These are phyloP conservation scores for Boletus tomentosulus DNA, from an alignment of 768 basidiomycete genomes.

Conservation along the genomic window DNA sequence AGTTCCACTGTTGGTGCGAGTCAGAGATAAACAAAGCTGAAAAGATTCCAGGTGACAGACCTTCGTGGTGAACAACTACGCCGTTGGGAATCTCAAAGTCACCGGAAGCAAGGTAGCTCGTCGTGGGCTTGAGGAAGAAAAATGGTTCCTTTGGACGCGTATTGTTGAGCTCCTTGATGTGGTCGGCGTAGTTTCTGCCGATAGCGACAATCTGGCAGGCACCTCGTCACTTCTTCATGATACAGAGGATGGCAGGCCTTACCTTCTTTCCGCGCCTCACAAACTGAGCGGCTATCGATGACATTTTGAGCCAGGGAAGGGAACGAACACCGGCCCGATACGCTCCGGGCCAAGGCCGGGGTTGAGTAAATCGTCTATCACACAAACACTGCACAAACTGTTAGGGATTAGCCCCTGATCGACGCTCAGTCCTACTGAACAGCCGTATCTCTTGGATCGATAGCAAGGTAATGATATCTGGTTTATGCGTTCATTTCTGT, in stretches of 20 bases:
- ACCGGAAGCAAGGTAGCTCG: slow-evolving; percentile 74
- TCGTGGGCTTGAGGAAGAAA: slow-evolving; percentile 97
- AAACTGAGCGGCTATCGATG: slow-evolving; percentile 37
- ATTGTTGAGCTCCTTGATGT: slow-evolving; percentile 90
- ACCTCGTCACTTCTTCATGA: background rate
- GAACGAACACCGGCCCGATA: background rate
- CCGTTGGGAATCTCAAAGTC: slow-evolving; percentile 86
- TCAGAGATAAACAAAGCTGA: background rate
- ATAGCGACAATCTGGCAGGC: slow-evolving; percentile 81
- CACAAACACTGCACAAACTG: too few species aligned
- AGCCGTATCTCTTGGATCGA: background rate
- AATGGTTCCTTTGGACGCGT: slow-evolving; percentile 86
- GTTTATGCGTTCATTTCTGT: background rate
- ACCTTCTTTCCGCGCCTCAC: slow-evolving; percentile 47
- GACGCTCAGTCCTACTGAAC: background rate
- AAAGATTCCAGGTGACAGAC: slow-evolving; percentile 34
- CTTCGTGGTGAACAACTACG: slow-evolving; percentile 87
- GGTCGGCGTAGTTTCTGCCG: slow-evolving; percentile 89
- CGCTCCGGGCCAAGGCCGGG: background rate
- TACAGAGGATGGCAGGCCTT: background rate
- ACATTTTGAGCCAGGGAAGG: slow-evolving; percentile 20
- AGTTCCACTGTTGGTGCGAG: slow-evolving; percentile 68
- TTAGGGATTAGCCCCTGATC: background rate
- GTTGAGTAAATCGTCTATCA: background rate
- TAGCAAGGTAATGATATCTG: too few species aligned